A percentile compares a stretch with the other conserved stretches of the same genome.
phyloP scores from a whole-genome alignment of 352 stramenopile genomes.

The Aphanomyces cochlioides region DNA sequence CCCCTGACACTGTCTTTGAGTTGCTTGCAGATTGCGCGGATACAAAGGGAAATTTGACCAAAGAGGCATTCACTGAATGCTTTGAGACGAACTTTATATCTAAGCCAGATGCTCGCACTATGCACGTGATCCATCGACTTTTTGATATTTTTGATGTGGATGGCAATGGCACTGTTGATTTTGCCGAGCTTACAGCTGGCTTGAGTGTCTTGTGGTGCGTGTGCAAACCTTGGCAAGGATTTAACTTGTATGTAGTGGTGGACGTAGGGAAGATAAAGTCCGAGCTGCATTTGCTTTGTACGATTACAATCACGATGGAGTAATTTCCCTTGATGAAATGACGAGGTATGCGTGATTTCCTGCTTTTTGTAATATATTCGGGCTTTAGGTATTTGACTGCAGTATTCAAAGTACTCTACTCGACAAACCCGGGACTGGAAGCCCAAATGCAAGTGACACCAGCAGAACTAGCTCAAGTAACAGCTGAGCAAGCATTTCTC shows the following conservation, averaged over 20 bases:
- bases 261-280: slow-evolving; percentile 32
- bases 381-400: slow-evolving; percentile 27
- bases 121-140: slow-evolving; percentile 25
- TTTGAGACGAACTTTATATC: slow-evolving; percentile 30
- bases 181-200: slow-evolving; percentile 32
- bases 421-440: slow-evolving; percentile 14
- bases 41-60: slow-evolving; percentile 29
- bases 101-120: not conserved
- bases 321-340: slow-evolving; percentile 38
- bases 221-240: not conserved
- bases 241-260: not conserved
- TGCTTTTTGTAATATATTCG: not conserved
- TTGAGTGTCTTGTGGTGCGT: slow-evolving; percentile 29
- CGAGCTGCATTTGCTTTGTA: slow-evolving; percentile 35
- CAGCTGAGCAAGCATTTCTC: slow-evolving; percentile 35
- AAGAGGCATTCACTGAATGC: slow-evolving; percentile 27
- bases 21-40: slow-evolving; percentile 31
- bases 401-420: slow-evolving; percentile 35
- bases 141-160: slow-evolving; percentile 38
- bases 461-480: slow-evolving; percentile 31
- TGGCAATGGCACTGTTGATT: slow-evolving; percentile 34
- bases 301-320: slow-evolving; percentile 38
- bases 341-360: slow-evolving; percentile 18
- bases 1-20: slow-evolving; percentile 32
- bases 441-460: slow-evolving; percentile 30